Conservation (phyloP, 2,329 filamentous ascomycete species). For the Xylaria polymorpha region DNA sequence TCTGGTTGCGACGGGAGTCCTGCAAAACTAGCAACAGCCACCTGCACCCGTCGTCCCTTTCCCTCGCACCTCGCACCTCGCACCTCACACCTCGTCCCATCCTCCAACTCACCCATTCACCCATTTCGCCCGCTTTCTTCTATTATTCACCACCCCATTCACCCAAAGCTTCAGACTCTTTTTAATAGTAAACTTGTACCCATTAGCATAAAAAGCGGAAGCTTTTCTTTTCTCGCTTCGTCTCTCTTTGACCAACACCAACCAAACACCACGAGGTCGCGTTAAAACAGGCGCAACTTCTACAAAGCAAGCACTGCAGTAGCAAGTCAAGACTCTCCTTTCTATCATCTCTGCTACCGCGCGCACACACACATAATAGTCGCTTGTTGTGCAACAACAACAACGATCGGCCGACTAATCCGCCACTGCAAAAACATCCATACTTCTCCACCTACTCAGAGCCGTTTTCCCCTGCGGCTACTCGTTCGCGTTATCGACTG, state of each 20-base stretch:
- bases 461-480: background rate
- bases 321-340: conserved; percentile 26
- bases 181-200: conserved; percentile 30
- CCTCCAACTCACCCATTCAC: conserved; percentile 11
- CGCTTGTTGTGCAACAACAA: conserved; percentile 14
- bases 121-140: background rate
- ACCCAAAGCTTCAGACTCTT: conserved; percentile 14
- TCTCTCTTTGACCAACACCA: conserved; percentile 12
- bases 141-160: conserved; percentile 30
- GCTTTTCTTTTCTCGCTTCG: conserved; percentile 38
- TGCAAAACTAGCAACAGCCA: conserved; percentile 31
- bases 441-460: conserved; percentile 4
- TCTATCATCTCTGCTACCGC: conserved; percentile 12
- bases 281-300: conserved; percentile 14
- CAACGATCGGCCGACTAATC: conserved; percentile 18
- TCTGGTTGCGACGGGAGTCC: conserved; percentile 10
- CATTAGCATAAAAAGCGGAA: conserved; percentile 4
- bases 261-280: conserved; percentile 7
- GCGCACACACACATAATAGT: conserved; percentile 2
- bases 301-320: conserved; percentile 21
- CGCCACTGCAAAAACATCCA: conserved; percentile 14
- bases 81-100: conserved; percentile 18
- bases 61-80: conserved; percentile 20
- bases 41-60: conserved; percentile 10
- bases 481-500: conserved; percentile 25